Base-by-base conservation (phyloP, 164 flowering plant species). In the Warburgia ugandensis region DNA sequence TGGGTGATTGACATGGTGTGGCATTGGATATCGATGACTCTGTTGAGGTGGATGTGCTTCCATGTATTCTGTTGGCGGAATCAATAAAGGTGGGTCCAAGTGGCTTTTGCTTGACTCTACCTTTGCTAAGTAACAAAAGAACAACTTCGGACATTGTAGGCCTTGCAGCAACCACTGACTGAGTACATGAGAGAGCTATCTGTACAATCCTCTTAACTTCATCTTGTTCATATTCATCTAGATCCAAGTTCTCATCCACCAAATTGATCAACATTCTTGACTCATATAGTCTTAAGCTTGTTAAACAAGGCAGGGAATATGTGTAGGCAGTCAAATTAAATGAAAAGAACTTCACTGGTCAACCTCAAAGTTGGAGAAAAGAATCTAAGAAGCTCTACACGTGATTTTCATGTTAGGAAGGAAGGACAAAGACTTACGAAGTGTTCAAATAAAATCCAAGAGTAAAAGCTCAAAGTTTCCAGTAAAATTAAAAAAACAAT, bases 141-240 rank as follows among this genome's bases (percentile, higher is more conserved):
- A 68, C 65, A 2, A 73, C 69, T 59, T 76, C 76, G 10, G 81
- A 73, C 81, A 76, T 76, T 3, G 72, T 52, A 5, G 81, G 81
- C 59, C 81, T 70, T 22, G 37, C 19, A 28, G 71, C n/a, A n/a
- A n/a, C 48, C 45, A 61, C 50, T 2, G 63, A 39, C 46, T 74
- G 81, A 23, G 70, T 72, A 60, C 81, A 77, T 58, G 65, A 16
- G 45, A 77, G 48, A 25, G 66, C 78, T 19, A 77, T 65, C 62
- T 72, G 68, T 31, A 79, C 60, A 19, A 63, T 52, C 48, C 50
- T 79, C 55, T 65, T 69, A 21, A 63, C 60, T 12, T 67, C 70
- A 45, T 61, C 74, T n/a, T 30, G 27, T 33, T 9, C 12, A 2
- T 50, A n/a, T 6, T 66, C 68, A 11, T 48, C 48, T 5, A 64